These are phyloP conservation scores for Alternaria sp. DNA, from an alignment of 2,329 filamentous ascomycete genomes.

Conservation along the genomic window DNA sequence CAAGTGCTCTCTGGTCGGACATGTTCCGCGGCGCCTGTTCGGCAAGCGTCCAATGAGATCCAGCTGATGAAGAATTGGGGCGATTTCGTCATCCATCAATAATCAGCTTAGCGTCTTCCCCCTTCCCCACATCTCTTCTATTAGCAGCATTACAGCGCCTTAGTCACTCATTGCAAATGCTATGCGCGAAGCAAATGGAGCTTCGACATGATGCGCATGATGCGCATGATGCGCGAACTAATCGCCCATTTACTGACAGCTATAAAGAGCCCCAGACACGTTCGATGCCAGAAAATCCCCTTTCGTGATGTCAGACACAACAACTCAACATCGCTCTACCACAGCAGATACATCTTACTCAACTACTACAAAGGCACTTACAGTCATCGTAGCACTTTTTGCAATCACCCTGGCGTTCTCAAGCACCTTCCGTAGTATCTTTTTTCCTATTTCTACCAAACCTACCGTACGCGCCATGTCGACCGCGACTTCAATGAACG, in stretches of 20 bases:
- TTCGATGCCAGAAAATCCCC: slow-evolving; percentile 16
- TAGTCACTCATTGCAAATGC: slow-evolving; percentile 49
- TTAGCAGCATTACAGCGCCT: slow-evolving; percentile 25
- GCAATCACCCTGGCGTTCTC: slow-evolving; percentile 59
- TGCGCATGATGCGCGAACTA: slow-evolving; percentile 36
- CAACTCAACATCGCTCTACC: slow-evolving; percentile 26
- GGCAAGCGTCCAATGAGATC: slow-evolving; percentile 36
- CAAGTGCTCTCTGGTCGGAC: neutral
- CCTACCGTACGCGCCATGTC: slow-evolving; percentile 51
- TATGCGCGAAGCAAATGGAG: slow-evolving; percentile 32
- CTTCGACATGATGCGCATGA: slow-evolving; percentile 33
- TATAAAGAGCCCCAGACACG: slow-evolving; percentile 39
- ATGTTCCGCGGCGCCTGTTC: slow-evolving; percentile 14
- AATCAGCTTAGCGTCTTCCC: slow-evolving; percentile 27
- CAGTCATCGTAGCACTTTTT: slow-evolving; percentile 46
- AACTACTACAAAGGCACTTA: slow-evolving; percentile 38
- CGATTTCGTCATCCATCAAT: slow-evolving; percentile 44
- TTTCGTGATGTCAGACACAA: slow-evolving; percentile 43
- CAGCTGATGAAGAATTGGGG: slow-evolving; percentile 24
- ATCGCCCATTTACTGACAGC: slow-evolving; percentile 21
- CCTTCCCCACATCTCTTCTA: slow-evolving; percentile 5
- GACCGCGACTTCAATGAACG: slow-evolving; percentile 62
- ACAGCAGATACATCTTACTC: slow-evolving; percentile 25
- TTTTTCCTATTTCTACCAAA: slow-evolving; percentile 48
- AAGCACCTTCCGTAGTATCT: slow-evolving; percentile 48